Percentiles rank a stretch among this genome's conserved stretches.
Conservation (phyloP, 306 rosid genomes). For the Senna siamea region DNA sequence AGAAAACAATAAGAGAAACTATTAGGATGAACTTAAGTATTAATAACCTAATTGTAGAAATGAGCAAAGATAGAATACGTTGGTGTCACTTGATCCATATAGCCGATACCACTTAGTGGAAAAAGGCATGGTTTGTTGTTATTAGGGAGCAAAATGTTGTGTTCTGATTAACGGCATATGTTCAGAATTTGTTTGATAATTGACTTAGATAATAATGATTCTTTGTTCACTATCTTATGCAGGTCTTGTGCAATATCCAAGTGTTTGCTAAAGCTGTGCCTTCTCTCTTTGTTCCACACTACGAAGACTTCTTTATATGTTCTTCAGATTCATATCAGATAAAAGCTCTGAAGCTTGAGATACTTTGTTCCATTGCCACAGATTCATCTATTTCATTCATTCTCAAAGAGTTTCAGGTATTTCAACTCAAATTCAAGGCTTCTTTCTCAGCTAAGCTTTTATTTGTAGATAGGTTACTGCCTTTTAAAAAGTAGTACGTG, state of each 20-base stretch:
- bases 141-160: conserved; percentile 32
- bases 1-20: too few species aligned
- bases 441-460: conserved; percentile 14
- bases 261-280: conserved; percentile 96
- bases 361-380: conserved; percentile 72
- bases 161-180: conserved; percentile 10
- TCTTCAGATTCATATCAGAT: conserved; percentile 88
- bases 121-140: too few species aligned
- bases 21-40: too few species aligned
- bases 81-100: too few species aligned
- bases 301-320: conserved; percentile 77
- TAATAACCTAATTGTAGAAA: too few species aligned
- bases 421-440: conserved; percentile 20
- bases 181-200: conserved; percentile 29
- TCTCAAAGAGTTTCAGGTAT: conserved; percentile 90
- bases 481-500: conserved; percentile 2
- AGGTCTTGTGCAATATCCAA: conserved; percentile 92
- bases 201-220: conserved; percentile 30
- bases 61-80: too few species aligned
- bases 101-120: too few species aligned
- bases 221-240: conserved; percentile 47
- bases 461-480: conserved; percentile 20
- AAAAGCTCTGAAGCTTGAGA: conserved; percentile 86
- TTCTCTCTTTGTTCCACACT: conserved; percentile 77
- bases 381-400: conserved; percentile 67